Conservation (phyloP, 2,329 filamentous ascomycete genomes). For the Aureobasidium zeae region DNA sequence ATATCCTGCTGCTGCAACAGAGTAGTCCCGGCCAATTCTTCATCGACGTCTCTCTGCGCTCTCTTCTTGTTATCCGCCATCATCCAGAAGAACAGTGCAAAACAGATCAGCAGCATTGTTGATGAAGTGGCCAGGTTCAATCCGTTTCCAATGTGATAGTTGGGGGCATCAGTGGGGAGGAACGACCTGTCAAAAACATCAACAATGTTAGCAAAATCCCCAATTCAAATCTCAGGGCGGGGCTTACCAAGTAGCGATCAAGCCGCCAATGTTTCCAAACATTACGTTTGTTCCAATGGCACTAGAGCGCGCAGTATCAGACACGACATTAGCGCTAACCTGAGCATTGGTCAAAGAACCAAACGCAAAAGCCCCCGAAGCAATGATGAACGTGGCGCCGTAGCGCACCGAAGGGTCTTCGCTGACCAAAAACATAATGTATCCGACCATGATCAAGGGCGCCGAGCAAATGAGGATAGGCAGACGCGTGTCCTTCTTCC, state of each 20-base stretch:
- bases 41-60: constrained; percentile 45
- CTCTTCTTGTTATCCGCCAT: constrained; percentile 51
- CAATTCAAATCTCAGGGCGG: too few relatives aligned
- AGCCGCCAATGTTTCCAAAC: constrained; percentile 60
- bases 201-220: neutral
- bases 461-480: constrained; percentile 52
- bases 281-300: constrained; percentile 61
- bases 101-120: constrained; percentile 43
- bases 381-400: constrained; percentile 61
- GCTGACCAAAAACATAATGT: constrained; percentile 59
- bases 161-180: constrained; percentile 51
- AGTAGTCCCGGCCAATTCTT: constrained; percentile 46
- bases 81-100: constrained; percentile 51
- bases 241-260: constrained; percentile 27
- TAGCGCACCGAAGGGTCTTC: constrained; percentile 48
- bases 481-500: constrained; percentile 50
- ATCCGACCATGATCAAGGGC: constrained; percentile 58
- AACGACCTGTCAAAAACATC: too few relatives aligned
- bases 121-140: constrained; percentile 56
- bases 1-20: constrained; percentile 48
- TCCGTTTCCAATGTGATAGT: constrained; percentile 63
- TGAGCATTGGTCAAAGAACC: constrained; percentile 59
- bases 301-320: constrained; percentile 58
- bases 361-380: constrained; percentile 53
- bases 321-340: constrained; percentile 60